A percentile compares a stretch with the other conserved stretches of the same genome.
phyloP scores from a whole-genome alignment of 441 rosid genomes.

The Metrosideros polymorpha region DNA sequence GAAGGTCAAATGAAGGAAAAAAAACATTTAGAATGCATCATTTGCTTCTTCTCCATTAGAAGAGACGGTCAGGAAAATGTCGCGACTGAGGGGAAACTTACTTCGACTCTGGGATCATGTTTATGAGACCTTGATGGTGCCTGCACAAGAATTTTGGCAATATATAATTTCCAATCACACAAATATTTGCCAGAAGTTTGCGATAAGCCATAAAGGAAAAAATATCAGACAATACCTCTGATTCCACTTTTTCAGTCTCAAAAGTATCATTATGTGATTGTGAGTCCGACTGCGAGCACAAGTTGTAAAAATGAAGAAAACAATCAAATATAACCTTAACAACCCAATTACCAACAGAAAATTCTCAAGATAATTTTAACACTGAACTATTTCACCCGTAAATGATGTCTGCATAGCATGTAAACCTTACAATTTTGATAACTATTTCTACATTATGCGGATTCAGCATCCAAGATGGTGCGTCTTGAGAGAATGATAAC shows the following conservation, averaged over 20 bases:
- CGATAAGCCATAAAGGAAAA: not conserved
- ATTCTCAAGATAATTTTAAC: not conserved
- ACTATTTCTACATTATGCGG: not conserved
- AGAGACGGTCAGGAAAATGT: not conserved
- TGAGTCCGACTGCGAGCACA: not conserved
- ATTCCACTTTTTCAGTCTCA: not conserved
- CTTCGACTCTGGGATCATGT: conserved; percentile 43
- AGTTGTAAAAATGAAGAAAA: not conserved
- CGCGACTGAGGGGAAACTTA: conserved; percentile 12
- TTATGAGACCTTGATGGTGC: conserved; percentile 1
- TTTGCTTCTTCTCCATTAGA: not conserved
- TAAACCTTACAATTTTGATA: not conserved
- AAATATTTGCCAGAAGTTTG: not conserved
- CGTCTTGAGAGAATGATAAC: not conserved
- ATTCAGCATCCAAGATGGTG: not conserved
- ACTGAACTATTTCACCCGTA: not conserved
- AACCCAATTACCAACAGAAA: not conserved
- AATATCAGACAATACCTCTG: not conserved
- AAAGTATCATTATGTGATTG: not conserved
- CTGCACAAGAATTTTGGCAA: conserved; percentile 13
- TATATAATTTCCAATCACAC: not conserved
- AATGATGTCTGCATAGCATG: not conserved
- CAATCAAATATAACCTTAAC: not conserved
- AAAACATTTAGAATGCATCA: not conserved
- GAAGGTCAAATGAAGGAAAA: not conserved